These are phyloP conservation scores for Phtheirospermum japonicum DNA, from an alignment of 257 asterid genomes.

Conservation along the genomic window DNA sequence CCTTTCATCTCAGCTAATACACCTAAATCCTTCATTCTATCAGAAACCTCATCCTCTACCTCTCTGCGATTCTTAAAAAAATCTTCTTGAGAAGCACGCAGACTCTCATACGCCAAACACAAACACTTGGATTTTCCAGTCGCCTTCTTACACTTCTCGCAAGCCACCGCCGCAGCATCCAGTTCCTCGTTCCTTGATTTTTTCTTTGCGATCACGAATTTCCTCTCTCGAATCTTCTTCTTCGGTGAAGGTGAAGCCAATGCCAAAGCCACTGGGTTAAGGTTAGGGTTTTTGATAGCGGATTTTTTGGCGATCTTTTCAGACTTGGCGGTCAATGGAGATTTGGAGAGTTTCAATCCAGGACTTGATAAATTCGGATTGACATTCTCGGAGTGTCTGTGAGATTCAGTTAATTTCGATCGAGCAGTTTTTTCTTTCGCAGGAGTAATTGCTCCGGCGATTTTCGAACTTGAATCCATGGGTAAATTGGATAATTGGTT, in stretches of 20 bases:
- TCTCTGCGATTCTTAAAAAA: conserved; percentile 46
- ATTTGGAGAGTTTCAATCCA: conserved; percentile 36
- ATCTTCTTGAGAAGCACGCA: conserved; percentile 83
- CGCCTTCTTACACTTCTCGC: conserved; percentile 55
- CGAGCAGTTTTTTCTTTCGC: conserved; percentile 31
- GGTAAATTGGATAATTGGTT: conserved; percentile 5
- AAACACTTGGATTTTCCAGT: conserved; percentile 57
- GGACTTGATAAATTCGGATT: conserved; percentile 58
- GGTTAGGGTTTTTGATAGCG: conserved; percentile 36
- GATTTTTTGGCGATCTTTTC: conserved; percentile 31
- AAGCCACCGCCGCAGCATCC: conserved; percentile 29
- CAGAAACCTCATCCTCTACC: conserved; percentile 28
- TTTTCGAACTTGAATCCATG: conserved; percentile 38
- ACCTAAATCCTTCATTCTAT: conserved; percentile 29
- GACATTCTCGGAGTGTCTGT: conserved; percentile 43
- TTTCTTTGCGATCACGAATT: conserved; percentile 69
- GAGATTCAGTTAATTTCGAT: conserved; percentile 36
- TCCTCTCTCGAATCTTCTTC: conserved; percentile 66
- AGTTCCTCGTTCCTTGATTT: conserved; percentile 35
- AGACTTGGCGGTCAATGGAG: conserved; percentile 47
- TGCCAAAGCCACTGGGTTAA: conserved; percentile 40
- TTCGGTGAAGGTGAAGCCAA: conserved; percentile 45
- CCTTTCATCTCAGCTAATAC: conserved; percentile 28
- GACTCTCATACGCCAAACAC: conserved; percentile 72
- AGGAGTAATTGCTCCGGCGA: conserved; percentile 35